phyloP scores from a whole-genome alignment of 208 protist genomes.

The Crithidia fasciculata region DNA sequence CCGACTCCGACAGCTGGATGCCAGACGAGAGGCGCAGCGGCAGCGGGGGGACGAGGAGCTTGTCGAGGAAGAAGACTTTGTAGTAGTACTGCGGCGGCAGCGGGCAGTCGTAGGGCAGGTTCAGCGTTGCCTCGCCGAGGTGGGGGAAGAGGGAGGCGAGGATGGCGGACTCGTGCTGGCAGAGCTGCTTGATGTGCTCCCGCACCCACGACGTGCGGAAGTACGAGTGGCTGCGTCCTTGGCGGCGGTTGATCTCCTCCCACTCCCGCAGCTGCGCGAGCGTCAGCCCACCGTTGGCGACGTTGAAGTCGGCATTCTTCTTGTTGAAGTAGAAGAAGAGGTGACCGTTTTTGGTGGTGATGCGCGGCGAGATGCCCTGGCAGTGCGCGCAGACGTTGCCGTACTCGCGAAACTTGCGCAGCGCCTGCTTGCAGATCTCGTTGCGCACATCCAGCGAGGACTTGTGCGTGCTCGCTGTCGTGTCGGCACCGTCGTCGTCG shows the following conservation, averaged over 20 bases:
- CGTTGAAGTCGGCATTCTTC: conserved; percentile 61
- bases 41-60: conserved; percentile 85
- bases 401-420: conserved; percentile 67
- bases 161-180: conserved; percentile 64
- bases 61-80: conserved; percentile 89
- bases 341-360: conserved; percentile 77
- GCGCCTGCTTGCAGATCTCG: conserved; percentile 71
- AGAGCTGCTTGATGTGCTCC: conserved; percentile 87
- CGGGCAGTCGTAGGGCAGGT: conserved; percentile 53
- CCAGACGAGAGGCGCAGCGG: conserved; percentile 83
- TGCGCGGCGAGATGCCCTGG: conserved; percentile 68
- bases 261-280: conserved; percentile 64
- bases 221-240: conserved; percentile 76
- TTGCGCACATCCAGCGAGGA: conserved; percentile 75
- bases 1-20: conserved; percentile 70
- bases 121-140: conserved; percentile 77
- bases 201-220: conserved; percentile 59
- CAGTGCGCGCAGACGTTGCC: conserved; percentile 78
- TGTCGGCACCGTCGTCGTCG: neutral
- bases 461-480: conserved; percentile 28
- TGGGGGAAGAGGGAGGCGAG: conserved; percentile 79
- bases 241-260: conserved; percentile 62
- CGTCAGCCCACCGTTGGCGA: conserved; percentile 58
- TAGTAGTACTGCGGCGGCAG: conserved; percentile 67
- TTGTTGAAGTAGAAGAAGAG: conserved; percentile 89